Percentiles rank a stretch among this genome's conserved stretches.
phyloP scores from a whole-genome alignment of 768 basidiomycete genomes.

The Terana coerulea region DNA sequence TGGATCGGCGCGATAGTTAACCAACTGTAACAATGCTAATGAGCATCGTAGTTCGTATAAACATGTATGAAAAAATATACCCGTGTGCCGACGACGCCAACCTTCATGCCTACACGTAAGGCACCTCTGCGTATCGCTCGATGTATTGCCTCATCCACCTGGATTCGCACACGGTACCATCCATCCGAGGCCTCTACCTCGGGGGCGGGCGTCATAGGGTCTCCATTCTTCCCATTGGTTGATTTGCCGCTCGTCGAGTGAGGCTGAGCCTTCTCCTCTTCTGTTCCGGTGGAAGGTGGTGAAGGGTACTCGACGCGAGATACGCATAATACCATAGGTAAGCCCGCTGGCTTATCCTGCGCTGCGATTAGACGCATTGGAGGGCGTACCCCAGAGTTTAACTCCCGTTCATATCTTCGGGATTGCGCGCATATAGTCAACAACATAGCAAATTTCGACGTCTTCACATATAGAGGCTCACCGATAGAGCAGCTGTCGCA shows the following conservation, averaged over 20 bases:
- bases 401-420: slow-evolving; percentile 82
- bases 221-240: too few relatives aligned
- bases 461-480: slow-evolving; percentile 28
- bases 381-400: slow-evolving; percentile 74
- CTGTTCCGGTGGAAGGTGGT: too few relatives aligned
- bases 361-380: slow-evolving; percentile 77
- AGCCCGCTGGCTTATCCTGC: slow-evolving; percentile 73
- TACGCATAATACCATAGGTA: slow-evolving; percentile 84
- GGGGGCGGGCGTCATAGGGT: too few relatives aligned
- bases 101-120: slow-evolving; percentile 77
- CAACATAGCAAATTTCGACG: not conserved
- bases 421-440: slow-evolving; percentile 26
- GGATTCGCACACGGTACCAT: slow-evolving; percentile 86
- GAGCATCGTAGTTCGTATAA: not conserved
- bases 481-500: slow-evolving; percentile 85
- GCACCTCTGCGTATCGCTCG: slow-evolving; percentile 64
- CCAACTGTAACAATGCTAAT: slow-evolving; percentile 55
- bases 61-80: slow-evolving; percentile 42
- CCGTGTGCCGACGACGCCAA: slow-evolving; percentile 74
- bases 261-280: too few relatives aligned
- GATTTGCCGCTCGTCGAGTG: too few relatives aligned
- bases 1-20: slow-evolving; percentile 69
- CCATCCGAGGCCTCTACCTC: slow-evolving; percentile 94
- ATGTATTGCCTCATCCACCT: slow-evolving; percentile 67
- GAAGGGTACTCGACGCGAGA: slow-evolving; percentile 51